Base-by-base conservation (phyloP, 805 yeast species). In the Starmerella apis region DNA sequence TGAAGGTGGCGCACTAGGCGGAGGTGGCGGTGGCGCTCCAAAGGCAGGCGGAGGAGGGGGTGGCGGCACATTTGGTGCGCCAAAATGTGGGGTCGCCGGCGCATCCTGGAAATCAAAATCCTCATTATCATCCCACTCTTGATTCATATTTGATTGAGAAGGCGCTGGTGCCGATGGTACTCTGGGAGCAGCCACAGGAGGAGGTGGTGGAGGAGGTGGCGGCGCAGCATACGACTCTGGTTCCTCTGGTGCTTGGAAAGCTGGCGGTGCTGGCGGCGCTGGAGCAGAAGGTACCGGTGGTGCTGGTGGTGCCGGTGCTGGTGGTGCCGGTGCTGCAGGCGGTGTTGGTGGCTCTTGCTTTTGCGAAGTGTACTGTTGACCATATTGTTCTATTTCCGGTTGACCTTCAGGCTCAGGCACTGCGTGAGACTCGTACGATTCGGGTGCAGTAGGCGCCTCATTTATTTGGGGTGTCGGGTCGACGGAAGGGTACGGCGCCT, bases 31-130 rank as follows among this genome's bases (percentile, higher is more conserved):
- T 56, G 31, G 35, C 35, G 35, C 16, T 13, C 16, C 14, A 6
- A 68, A 65, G 14, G 74, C 71, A 9, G 69, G 58, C n/a, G 73
- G 69, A 8, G 64, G 59, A 1, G 63, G 62, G 14, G 63, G 60
- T 1, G 63, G 57, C n/a, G 63, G 57, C 30, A 11, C 30, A 27
- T 27, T 11, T 8, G 11, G 11, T 27, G 30, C 30, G 30, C 10
- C n/a, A n/a, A n/a, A n/a, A 1, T 38, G 18, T 7, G 43, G 47
- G 3, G 48, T 16, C 11, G 52, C 19, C 19, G 50, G 55, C 4
- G 56, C 53, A 16, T 49, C 56, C 23, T 23, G 19, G 46, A 50
- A 49, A 36, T 49, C 51, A 35, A 52, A 52, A 16, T 41, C 52
- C 14, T 52, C 55, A 20, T 27, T 46, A 2, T 36, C 51, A 7